Evolutionary conservation across 169 alveolate genomes (phyloP), one percentile per base, ranked within the genome.

Genomic region (Cyclospora cayetanensis): DNA sequence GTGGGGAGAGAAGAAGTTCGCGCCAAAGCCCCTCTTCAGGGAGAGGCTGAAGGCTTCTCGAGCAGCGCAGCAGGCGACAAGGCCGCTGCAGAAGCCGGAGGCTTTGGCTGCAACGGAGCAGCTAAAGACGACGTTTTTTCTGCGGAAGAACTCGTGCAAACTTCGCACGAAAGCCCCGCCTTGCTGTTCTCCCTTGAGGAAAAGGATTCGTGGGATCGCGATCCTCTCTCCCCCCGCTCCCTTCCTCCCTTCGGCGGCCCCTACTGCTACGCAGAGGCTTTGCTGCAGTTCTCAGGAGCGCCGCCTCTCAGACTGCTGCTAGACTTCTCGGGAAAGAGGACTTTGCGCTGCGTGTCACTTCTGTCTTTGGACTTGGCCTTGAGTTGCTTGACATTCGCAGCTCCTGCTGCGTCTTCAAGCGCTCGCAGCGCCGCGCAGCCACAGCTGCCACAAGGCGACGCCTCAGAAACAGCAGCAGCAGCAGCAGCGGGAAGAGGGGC

Each of bases 391-490:
- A 5, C 76, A 35, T 65, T 65, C 31, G 37, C 41, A 4, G 31
- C 15, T n/a, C 18, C 22, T 22, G 52, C 9, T 3, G 31, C n/a
- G n/a, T n/a, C n/a, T n/a, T n/a, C n/a, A n/a, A n/a, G n/a, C n/a
- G n/a, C n/a, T n/a, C n/a, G n/a, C n/a, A n/a, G n/a, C n/a, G n/a
- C n/a, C n/a, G n/a, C n/a, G 41, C 53, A 31, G 53, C 82, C 2
- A 53, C 82, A 70, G 82, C 82, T 35, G 52, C 82, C 31, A 53
- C 82, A 70, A 53, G n/a, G n/a, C n/a, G n/a, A n/a, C n/a, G n/a
- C n/a, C n/a, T n/a, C 76, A 65, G 76, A 35, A 65, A 41, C 76
- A 65, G 39, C 76, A 65, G 39, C 39, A 65, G 76, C 76, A 25
- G 12, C 41, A 25, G 76, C 34, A 1, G 39, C 41, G 31, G 39